Evolutionary conservation across 106 monocot species (phyloP).

Genomic region (Phalaenopsis equestris): DNA sequence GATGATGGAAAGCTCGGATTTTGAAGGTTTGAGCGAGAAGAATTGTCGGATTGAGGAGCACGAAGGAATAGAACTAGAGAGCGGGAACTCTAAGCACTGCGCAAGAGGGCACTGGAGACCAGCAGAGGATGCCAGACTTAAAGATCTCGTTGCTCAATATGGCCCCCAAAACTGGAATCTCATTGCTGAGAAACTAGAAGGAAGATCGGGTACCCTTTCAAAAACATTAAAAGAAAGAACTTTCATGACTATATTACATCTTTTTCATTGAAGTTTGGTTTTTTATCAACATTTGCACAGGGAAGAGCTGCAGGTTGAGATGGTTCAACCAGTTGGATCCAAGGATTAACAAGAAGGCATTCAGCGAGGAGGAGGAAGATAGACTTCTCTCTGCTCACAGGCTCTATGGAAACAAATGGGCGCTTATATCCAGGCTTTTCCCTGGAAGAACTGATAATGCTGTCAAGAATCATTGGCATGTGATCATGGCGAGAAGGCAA

Average conservation of each 20-base stretch:
- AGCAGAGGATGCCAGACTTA: constrained; percentile 80
- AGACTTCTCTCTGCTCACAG: constrained; percentile 55
- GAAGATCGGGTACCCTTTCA: constrained; percentile 64
- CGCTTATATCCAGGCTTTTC: constrained; percentile 63
- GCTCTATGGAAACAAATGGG: constrained; percentile 76
- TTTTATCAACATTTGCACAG: constrained; percentile 18
- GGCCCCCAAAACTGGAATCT: constrained; percentile 96
- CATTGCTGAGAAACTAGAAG: constrained; percentile 80
- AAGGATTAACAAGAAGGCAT: constrained; percentile 59
- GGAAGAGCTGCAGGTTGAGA: constrained; percentile 80
- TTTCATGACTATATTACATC: background rate
- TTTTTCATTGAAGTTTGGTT: background rate
- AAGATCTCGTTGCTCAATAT: constrained; percentile 61
- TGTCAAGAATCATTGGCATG: constrained; percentile 89
- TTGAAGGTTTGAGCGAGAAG: background rate
- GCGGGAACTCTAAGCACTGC: constrained; percentile 43
- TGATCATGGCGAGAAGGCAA: constrained; percentile 67
- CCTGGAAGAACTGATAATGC: constrained; percentile 84
- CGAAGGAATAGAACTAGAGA: constrained; percentile 5
- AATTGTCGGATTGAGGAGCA: background rate
- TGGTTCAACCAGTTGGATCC: constrained; percentile 94
- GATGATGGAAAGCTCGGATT: background rate
- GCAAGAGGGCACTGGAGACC: constrained; percentile 86
- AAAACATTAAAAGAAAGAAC: background rate
- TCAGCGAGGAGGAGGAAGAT: constrained; percentile 68